These are phyloP conservation scores for Irpex sp. DNA, from an alignment of 1,284 basidiomycete species.

Conservation along the genomic window DNA sequence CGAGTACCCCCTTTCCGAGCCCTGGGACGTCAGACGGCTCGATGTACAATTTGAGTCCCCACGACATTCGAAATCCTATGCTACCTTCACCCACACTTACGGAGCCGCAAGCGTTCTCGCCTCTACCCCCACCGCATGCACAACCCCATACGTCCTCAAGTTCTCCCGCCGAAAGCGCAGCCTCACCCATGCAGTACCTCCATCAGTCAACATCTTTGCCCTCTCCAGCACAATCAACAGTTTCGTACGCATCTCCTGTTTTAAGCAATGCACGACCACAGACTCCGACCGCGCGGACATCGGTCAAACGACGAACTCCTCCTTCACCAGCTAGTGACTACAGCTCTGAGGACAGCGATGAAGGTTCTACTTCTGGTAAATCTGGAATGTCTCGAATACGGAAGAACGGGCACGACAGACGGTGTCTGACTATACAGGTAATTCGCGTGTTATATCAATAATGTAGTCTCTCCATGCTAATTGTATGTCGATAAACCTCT, in stretches of 20 bases:
- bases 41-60: not conserved
- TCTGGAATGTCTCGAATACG: conserved; percentile 38
- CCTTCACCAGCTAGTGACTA: conserved; percentile 22
- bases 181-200: not conserved
- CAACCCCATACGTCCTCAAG: not conserved
- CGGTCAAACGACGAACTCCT: conserved; percentile 31
- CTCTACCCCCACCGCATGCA: not conserved
- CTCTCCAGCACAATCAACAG: conserved; percentile 5
- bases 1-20: conserved; percentile 19
- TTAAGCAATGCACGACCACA: conserved; percentile 1
- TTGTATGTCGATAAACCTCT: not conserved
- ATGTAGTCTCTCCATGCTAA: not conserved
- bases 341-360: conserved; percentile 29
- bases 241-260: not conserved
- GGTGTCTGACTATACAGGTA: conserved; percentile 65
- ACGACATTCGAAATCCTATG: not conserved
- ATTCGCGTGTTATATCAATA: conserved; percentile 12
- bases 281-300: conserved; percentile 7
- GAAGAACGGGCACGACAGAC: conserved; percentile 55
- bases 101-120: not conserved
- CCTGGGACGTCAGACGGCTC: not conserved
- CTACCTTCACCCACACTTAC: not conserved
- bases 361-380: conserved; percentile 28
- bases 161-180: not conserved
- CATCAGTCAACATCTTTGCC: not conserved